Percentiles rank a stretch among this genome's conserved stretches.
Conservation (phyloP, 176 grass and related monocot genomes). For the Avena atlantica region DNA sequence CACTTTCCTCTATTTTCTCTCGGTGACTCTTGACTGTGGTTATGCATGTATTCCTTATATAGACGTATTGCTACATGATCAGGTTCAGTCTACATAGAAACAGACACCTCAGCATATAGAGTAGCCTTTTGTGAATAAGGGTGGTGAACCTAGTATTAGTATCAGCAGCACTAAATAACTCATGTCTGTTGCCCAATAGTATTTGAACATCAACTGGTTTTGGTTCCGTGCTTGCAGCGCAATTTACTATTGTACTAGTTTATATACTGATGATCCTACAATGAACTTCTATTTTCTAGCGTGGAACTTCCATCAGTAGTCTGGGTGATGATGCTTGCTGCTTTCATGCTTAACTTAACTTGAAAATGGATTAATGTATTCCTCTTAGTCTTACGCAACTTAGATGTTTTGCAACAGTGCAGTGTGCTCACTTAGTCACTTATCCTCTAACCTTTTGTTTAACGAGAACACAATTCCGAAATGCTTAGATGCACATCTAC, state of each 20-base stretch:
- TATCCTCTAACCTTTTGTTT: background rate
- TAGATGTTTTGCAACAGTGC: background rate
- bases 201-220: background rate
- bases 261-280: background rate
- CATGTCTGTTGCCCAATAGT: background rate
- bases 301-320: background rate
- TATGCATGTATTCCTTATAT: conserved; percentile 17
- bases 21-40: background rate
- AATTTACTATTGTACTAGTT: background rate
- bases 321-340: background rate
- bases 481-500: background rate
- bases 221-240: too few species aligned
- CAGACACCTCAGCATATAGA: background rate
- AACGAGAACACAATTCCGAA: background rate
- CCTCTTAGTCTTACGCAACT: background rate
- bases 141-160: conserved; percentile 1
- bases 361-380: background rate
- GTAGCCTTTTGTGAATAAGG: background rate
- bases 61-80: conserved; percentile 7
- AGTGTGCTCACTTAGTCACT: background rate
- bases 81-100: background rate
- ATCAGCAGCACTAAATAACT: conserved; percentile 1
- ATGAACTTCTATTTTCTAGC: background rate
- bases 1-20: background rate
- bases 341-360: conserved; percentile 9